Base-by-base conservation (phyloP, 768 basidiomycete species). In the Kwoniella europaea region DNA sequence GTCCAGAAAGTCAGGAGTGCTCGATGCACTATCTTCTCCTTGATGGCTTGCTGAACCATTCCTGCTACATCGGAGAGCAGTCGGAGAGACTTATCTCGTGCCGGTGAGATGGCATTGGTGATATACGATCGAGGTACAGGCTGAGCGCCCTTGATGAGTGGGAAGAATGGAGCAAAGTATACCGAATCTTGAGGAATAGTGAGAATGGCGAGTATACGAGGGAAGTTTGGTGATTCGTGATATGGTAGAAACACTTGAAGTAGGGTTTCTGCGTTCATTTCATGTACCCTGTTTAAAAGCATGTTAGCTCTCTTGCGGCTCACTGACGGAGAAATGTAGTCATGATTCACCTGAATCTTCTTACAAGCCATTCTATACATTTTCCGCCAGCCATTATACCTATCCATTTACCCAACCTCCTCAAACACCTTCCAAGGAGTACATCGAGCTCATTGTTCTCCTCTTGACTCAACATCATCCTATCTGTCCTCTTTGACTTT, bases 141-240 rank as follows among this genome's bases (percentile, higher is more conserved):
- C 77, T 91, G 90, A 35, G 90, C 88, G 10, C 92, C 89, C 24
- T 91, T 88, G 82, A 94, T 91, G 84, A 80, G 72, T 20, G 80
- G 77, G 46, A 65, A 63, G 62, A 82, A 80, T 12, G 78, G 73
- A 13, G 74, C 76, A 66, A 71, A 68, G 62, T 80, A 81, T 1
- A 73, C 68, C 12, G 78, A 78, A 2, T 74, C 69, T 10, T 69
- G 56, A 5, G 76, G 56, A 24, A 76, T 53, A 46, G 71, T 87
- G 64, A 98, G 85, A 76, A 99, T 93, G 2, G 91, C 89, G 27
- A 97, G 86, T 87, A 98, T 92, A 76, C 97, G 96, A 10, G 91
- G 88, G 83, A 98, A 98, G 81, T 98, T 94, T 0, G 92, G 90
- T 4, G 95, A 92, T 75, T 95, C 93, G 78, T 98, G 94, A 80